A percentile compares a stretch with the other conserved stretches of the same genome.
phyloP scores from a whole-genome alignment of 2,329 filamentous ascomycete genomes.

The Cercospora janseana region DNA sequence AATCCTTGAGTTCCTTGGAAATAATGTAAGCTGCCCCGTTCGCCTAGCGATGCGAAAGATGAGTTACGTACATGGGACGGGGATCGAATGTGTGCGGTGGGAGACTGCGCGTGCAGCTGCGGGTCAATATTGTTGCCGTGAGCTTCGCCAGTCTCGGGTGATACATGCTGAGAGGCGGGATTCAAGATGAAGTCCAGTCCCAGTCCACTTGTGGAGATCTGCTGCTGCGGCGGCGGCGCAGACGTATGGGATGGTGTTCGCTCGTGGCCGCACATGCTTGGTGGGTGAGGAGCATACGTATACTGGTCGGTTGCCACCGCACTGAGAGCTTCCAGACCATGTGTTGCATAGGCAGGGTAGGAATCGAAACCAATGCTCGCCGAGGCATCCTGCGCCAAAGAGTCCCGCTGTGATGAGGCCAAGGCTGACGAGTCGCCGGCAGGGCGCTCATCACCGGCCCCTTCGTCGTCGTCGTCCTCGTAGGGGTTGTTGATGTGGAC shows the following conservation, averaged over 20 bases:
- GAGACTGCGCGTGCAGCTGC: constrained; percentile 29
- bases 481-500: constrained; percentile 63
- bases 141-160: constrained; percentile 28
- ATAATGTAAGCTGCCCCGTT: constrained; percentile 34
- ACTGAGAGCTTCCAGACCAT: constrained; percentile 56
- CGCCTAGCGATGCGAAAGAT: constrained; percentile 29
- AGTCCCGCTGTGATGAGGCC: neutral
- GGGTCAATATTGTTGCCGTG: constrained; percentile 36
- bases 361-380: constrained; percentile 11
- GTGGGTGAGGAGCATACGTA: constrained; percentile 37
- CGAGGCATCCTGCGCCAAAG: constrained; percentile 1
- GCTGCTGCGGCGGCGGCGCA: constrained; percentile 26
- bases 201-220: constrained; percentile 29
- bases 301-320: constrained; percentile 50
- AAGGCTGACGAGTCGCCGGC: no score
- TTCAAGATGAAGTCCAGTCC: constrained; percentile 60
- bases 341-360: constrained; percentile 39
- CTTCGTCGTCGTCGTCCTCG: constrained; percentile 44
- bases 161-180: constrained; percentile 41
- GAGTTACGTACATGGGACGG: constrained; percentile 35
- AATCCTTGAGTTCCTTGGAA: constrained; percentile 8
- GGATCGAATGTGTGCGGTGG: constrained; percentile 17
- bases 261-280: constrained; percentile 30
- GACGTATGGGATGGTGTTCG: constrained; percentile 19
- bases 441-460: neutral